Evolutionary conservation across 345 rosid genomes (phyloP).

Genomic region (Camelina hispida): DNA sequence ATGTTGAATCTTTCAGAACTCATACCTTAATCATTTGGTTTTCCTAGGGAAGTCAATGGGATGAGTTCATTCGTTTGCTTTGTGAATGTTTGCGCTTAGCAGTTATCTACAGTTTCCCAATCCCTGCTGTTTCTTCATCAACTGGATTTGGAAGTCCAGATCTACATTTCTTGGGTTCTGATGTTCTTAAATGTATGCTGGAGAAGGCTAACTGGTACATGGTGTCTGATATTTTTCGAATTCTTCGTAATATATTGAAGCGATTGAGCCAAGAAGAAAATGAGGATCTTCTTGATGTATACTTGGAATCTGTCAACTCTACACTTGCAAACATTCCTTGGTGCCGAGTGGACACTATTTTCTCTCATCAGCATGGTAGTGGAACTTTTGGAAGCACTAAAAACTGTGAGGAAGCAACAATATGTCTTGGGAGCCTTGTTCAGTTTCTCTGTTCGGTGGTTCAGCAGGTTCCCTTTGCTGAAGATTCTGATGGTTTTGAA

Average conservation of each 20-base stretch:
- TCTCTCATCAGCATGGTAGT: conserved; percentile 37
- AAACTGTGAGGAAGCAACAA: conserved; percentile 39
- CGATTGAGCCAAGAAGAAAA: conserved; percentile 61
- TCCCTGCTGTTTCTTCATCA: conserved; percentile 35
- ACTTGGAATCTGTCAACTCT: conserved; percentile 49
- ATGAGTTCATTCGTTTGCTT: conserved; percentile 49
- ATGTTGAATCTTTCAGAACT: conserved; percentile 8
- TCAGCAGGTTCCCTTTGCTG: conserved; percentile 48
- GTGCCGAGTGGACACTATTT: conserved; percentile 52
- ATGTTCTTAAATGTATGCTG: conserved; percentile 50
- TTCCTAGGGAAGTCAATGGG: conserved; percentile 63
- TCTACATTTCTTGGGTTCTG: conserved; percentile 39
- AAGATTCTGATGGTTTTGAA: conserved; percentile 41
- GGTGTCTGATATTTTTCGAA: conserved; percentile 58
- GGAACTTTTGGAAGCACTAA: conserved; percentile 31
- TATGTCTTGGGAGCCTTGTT: conserved; percentile 68
- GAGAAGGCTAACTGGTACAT: conserved; percentile 60
- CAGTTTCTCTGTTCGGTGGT: conserved; percentile 78
- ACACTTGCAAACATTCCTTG: conserved; percentile 60
- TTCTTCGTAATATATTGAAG: conserved; percentile 62
- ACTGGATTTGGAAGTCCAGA: conserved; percentile 29
- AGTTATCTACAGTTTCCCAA: conserved; percentile 36
- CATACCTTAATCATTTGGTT: conserved; percentile 11
- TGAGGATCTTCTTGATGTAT: conserved; percentile 51
- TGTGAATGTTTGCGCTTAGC: conserved; percentile 56